phyloP scores from a whole-genome alignment of 2,329 filamentous ascomycete genomes.

The Fusarium sp. region DNA sequence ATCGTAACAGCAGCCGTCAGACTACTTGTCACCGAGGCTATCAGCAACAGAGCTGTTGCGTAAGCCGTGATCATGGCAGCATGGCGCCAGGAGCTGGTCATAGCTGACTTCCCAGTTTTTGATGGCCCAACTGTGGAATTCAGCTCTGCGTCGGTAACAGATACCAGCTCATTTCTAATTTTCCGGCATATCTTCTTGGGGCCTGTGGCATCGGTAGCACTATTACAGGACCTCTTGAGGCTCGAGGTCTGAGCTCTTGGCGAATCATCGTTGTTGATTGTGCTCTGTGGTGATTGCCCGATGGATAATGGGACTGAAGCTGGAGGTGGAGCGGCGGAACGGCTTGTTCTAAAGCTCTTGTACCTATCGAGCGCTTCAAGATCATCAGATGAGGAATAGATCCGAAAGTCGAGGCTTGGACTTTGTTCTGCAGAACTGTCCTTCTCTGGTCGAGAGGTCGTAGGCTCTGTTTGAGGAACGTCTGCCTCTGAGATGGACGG shows the following conservation, averaged over 20 bases:
- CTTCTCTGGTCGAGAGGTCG: accelerated
- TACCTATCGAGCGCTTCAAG: not conserved
- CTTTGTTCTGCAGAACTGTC: not conserved
- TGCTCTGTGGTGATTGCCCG: not conserved
- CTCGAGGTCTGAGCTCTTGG: not conserved
- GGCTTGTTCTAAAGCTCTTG: accelerated
- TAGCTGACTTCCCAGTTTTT: not conserved
- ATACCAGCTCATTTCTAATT: not conserved
- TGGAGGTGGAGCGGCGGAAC: not conserved
- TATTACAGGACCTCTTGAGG: not conserved
- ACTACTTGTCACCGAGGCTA: accelerated
- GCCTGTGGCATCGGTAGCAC: accelerated
- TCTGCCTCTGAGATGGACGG: accelerated
- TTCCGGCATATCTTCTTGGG: not conserved
- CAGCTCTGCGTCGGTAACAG: not conserved
- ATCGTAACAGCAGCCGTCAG: not conserved
- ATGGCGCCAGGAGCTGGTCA: not conserved
- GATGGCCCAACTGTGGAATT: not conserved
- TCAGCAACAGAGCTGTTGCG: accelerated
- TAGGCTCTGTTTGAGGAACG: no score
- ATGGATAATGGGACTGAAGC: accelerated
- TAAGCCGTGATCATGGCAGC: accelerated
- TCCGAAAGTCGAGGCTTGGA: accelerated
- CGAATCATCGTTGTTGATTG: accelerated
- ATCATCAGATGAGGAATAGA: no score